A percentile compares a stretch with the other conserved stretches of the same genome.
These are phyloP conservation scores for Puccinia hordei DNA, from an alignment of 1,284 basidiomycete species.

Conservation along the genomic window DNA sequence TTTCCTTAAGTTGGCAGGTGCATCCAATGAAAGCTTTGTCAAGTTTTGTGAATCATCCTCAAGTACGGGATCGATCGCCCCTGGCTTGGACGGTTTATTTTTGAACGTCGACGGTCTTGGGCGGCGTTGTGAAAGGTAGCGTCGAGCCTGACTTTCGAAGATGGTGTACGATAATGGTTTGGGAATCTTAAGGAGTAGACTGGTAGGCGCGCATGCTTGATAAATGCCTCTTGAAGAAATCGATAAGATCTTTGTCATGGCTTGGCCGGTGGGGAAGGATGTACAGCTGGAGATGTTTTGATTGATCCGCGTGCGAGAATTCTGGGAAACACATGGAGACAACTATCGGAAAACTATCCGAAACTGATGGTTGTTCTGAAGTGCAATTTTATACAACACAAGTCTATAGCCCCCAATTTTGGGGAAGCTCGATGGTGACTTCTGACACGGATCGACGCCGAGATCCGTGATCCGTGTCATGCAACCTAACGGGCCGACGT, in stretches of 20 bases:
- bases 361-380: too few species aligned
- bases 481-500: too few species aligned
- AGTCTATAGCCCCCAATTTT: too few species aligned
- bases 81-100: neutral
- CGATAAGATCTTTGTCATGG: neutral
- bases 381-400: too few species aligned
- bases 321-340: too few species aligned
- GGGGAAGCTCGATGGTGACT: too few species aligned
- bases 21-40: constrained; percentile 9
- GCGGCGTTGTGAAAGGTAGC: neutral
- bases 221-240: neutral
- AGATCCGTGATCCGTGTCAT: too few species aligned
- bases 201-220: neutral
- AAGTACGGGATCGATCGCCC: neutral
- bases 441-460: too few species aligned
- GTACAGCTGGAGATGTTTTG: too few species aligned
- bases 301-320: too few species aligned
- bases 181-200: neutral
- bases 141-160: neutral
- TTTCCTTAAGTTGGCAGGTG: constrained; percentile 5
- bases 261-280: neutral
- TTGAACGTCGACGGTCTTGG: constrained; percentile 8
- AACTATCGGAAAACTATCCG: too few species aligned
- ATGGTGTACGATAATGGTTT: neutral
- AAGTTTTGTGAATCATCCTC: constrained; percentile 1